Conservation (phyloP, 140 eudicot species). For the Cichorium intybus region DNA sequence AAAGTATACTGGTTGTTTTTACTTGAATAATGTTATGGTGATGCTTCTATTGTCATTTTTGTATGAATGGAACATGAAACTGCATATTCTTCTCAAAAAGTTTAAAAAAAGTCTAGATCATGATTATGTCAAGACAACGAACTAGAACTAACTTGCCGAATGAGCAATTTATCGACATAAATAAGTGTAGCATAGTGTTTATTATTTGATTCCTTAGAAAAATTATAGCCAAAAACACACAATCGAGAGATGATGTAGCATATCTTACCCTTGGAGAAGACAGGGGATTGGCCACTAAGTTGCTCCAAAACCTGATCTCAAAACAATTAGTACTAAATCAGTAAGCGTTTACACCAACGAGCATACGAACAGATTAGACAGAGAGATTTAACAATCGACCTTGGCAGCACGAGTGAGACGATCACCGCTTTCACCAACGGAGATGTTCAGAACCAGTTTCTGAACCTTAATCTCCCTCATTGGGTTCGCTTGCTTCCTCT, state of each 20-base stretch:
- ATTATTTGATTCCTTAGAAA: neutral
- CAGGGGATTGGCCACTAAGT: slow-evolving; percentile 52
- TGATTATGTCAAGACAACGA: neutral
- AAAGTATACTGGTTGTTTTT: neutral
- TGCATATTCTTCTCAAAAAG: no score
- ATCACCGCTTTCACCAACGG: slow-evolving; percentile 65
- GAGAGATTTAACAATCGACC: slow-evolving; percentile 2
- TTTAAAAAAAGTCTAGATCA: no score
- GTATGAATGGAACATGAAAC: neutral
- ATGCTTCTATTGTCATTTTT: neutral
- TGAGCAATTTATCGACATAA: neutral
- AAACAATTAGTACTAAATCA: slow-evolving; percentile 4
- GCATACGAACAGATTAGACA: neutral
- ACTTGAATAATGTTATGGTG: neutral
- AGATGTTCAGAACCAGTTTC: slow-evolving; percentile 59
- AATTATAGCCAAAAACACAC: neutral
- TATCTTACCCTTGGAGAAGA: slow-evolving; percentile 47
- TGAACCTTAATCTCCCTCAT: slow-evolving; percentile 70
- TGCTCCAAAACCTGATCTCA: slow-evolving; percentile 45
- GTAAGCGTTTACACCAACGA: neutral
- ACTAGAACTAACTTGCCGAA: no score
- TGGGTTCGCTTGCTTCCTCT: slow-evolving; percentile 59
- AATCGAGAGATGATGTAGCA: no score
- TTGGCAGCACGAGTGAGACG: slow-evolving; percentile 66
- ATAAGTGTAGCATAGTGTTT: neutral